Conservation (phyloP, 306 rosid species). For the Cicer pinnatifidum region DNA sequence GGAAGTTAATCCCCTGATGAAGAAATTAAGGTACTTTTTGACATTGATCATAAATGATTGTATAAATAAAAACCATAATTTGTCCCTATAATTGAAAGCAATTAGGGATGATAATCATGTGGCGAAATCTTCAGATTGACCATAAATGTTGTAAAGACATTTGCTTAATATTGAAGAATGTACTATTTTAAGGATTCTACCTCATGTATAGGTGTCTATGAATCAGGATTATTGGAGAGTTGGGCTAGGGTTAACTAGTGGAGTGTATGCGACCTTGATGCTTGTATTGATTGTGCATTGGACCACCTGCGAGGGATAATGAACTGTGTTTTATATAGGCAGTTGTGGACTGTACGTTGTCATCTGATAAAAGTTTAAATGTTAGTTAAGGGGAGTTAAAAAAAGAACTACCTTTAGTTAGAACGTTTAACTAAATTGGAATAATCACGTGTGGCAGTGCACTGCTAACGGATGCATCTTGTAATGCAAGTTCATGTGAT, state of each 20-base stretch:
- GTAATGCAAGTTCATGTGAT: slow-evolving; percentile 25
- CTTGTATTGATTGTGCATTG: slow-evolving; percentile 19
- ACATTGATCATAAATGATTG: no score
- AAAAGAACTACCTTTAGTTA: neutral
- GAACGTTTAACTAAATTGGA: neutral
- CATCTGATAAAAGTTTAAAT: slow-evolving; percentile 9
- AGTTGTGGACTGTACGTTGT: neutral
- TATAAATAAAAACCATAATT: no score
- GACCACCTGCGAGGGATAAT: neutral
- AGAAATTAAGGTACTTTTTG: no score
- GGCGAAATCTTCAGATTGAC: no score
- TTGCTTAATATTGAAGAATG: slow-evolving; percentile 16
- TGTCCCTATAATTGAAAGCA: no score
- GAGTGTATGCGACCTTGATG: neutral
- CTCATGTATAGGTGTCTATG: slow-evolving; percentile 5
- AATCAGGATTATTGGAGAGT: slow-evolving; percentile 25
- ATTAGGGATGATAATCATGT: no score
- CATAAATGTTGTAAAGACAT: neutral
- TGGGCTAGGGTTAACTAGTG: slow-evolving; percentile 13
- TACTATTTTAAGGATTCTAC: neutral
- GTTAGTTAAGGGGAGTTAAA: slow-evolving; percentile 8
- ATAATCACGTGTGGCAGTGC: neutral
- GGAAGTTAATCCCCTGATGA: no score
- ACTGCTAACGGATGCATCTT: neutral
- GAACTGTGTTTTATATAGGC: neutral